Evolutionary conservation across 73 alveolate species (phyloP).

Genomic region (Stentor roeselii): DNA sequence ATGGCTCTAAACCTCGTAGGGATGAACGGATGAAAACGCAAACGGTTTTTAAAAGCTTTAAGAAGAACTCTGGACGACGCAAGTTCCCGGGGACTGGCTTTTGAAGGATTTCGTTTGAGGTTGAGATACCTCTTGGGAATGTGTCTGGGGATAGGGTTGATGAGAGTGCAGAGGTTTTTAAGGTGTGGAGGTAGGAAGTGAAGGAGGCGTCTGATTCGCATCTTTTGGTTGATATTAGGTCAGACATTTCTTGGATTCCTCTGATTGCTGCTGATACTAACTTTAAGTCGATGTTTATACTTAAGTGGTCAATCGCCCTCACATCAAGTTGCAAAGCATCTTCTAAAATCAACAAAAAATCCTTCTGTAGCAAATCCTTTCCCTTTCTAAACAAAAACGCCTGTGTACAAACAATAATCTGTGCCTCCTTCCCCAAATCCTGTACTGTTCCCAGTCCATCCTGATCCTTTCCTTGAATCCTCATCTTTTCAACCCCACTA

Average conservation of each 20-base stretch:
- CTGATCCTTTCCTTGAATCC: too few relatives aligned
- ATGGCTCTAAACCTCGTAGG: constrained; percentile 41
- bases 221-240: too few relatives aligned
- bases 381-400: background rate
- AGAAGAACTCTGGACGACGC: constrained; percentile 56
- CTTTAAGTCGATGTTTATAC: constrained; percentile 10
- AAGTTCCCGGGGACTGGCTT: constrained; percentile 63
- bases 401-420: constrained; percentile 3
- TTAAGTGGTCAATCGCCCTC: background rate
- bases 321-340: background rate
- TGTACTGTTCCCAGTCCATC: too few relatives aligned
- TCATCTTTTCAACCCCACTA: too few relatives aligned
- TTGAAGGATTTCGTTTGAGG: constrained; percentile 29
- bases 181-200: background rate
- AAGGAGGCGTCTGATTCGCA: background rate
- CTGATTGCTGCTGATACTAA: background rate
- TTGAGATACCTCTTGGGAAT: background rate
- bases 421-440: too few relatives aligned
- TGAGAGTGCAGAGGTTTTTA: background rate
- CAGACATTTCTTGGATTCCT: background rate
- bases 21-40: constrained; percentile 39
- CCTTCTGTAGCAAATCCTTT: background rate
- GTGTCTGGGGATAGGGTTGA: too few relatives aligned
- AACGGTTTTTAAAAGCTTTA: constrained; percentile 48
- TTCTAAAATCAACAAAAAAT: background rate